phyloP scores from a whole-genome alignment of 2,329 filamentous ascomycete species.

The Orbilia oligospora region DNA sequence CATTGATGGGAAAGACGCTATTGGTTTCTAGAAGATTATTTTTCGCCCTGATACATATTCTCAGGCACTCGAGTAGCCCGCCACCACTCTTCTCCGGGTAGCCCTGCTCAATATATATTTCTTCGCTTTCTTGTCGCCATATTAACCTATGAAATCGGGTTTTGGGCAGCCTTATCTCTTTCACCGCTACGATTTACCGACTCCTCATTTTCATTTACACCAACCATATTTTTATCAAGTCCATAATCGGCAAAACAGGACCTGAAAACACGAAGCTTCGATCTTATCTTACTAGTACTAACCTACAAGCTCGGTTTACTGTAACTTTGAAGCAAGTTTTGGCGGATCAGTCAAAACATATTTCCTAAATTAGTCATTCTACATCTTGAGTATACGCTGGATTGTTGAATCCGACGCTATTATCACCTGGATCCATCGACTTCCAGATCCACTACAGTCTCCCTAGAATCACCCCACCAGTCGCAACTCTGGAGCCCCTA shows the following conservation, averaged over 20 bases:
- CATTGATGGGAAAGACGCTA: slow-evolving; percentile 53
- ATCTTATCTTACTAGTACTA: background rate
- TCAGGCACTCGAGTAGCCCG: slow-evolving; percentile 31
- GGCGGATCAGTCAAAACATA: background rate
- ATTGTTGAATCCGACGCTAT: background rate
- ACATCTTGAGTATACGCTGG: background rate
- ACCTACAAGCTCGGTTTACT: background rate
- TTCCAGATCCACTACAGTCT: slow-evolving; percentile 22
- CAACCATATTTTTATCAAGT: background rate
- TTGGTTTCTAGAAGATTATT: slow-evolving; percentile 47
- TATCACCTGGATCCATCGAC: slow-evolving; percentile 19
- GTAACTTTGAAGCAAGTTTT: background rate
- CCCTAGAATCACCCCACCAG: slow-evolving; percentile 46
- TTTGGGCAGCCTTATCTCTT: slow-evolving; percentile 12
- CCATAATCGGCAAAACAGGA: background rate
- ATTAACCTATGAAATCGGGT: slow-evolving; percentile 12
- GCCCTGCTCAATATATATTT: slow-evolving; percentile 50
- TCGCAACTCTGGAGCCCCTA: slow-evolving; percentile 61
- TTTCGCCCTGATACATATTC: slow-evolving; percentile 24
- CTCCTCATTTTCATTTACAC: background rate
- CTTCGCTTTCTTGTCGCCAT: slow-evolving; percentile 15
- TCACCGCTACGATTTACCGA: background rate
- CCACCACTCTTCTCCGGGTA: slow-evolving; percentile 36
- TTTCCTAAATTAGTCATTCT: background rate
- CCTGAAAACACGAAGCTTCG: background rate